phyloP scores from a whole-genome alignment of 192 early-diverging fungal genomes.

The Podila epicladia region DNA sequence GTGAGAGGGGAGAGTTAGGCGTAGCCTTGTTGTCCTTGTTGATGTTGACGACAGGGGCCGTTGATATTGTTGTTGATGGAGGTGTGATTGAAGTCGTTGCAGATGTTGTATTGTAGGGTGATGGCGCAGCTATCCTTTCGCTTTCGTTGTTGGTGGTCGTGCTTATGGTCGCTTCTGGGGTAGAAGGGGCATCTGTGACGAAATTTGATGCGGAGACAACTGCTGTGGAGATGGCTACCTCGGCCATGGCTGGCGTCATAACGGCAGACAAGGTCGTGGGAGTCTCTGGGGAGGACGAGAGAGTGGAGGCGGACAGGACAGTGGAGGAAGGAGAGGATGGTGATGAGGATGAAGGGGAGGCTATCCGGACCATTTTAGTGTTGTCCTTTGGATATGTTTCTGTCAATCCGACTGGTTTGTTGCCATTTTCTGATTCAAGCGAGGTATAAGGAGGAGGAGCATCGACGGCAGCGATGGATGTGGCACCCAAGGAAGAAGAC shows the following conservation, averaged over 20 bases:
- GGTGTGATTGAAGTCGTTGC: conserved; percentile 3
- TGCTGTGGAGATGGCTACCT: no score
- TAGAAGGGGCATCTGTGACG: not conserved
- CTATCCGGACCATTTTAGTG: no score
- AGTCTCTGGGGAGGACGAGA: not conserved
- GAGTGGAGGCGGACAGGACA: not conserved
- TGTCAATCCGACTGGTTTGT: no score
- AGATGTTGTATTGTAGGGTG: not conserved
- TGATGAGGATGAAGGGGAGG: not conserved
- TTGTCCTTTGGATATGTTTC: no score
- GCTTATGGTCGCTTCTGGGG: not conserved
- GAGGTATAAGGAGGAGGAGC: no score
- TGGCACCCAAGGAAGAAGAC: not conserved
- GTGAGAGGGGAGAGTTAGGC: conserved; percentile 14
- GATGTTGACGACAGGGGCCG: not conserved
- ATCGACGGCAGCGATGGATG: no score
- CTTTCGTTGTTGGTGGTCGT: not conserved
- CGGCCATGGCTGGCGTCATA: not conserved
- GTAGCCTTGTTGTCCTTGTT: not conserved
- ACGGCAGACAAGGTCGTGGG: not conserved
- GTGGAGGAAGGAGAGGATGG: not conserved
- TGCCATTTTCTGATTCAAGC: no score
- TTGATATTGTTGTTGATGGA: not conserved
- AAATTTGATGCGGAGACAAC: no score
- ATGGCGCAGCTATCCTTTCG: no score